A percentile compares a stretch with the other conserved stretches of the same genome.
These are phyloP conservation scores for Debaryomyces robertsiae DNA, from an alignment of 1,139 yeast species.

Conservation along the genomic window DNA sequence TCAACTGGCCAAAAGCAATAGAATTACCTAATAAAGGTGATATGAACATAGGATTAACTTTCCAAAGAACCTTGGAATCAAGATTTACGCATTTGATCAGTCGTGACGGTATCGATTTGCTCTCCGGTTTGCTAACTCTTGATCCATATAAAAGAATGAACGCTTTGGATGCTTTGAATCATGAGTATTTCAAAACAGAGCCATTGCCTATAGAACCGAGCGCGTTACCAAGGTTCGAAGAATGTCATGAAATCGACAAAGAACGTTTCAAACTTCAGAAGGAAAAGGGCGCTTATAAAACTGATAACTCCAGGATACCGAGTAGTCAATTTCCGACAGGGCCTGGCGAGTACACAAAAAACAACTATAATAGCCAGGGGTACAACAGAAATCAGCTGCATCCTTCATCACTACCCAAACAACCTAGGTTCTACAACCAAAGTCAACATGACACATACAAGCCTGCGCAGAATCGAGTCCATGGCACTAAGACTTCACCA, in stretches of 20 bases:
- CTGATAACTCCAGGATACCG: not conserved
- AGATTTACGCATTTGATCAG: constrained; percentile 39
- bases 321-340: constrained; percentile 3
- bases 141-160: constrained; percentile 76
- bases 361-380: not conserved
- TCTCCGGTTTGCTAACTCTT: constrained; percentile 57
- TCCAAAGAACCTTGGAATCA: constrained; percentile 56
- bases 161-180: constrained; percentile 75
- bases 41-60: constrained; percentile 45
- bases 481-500: not conserved
- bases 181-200: constrained; percentile 62
- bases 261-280: constrained; percentile 52
- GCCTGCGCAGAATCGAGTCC: too few species aligned
- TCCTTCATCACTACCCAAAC: constrained; percentile 1
- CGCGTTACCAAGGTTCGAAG: constrained; percentile 73
- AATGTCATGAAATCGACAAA: constrained; percentile 86
- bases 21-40: constrained; percentile 61
- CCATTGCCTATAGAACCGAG: constrained; percentile 63
- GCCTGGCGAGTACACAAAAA: constrained; percentile 3
- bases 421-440: constrained; percentile 6
- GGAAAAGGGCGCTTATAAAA: constrained; percentile 10
- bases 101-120: constrained; percentile 42
- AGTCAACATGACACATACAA: not conserved
- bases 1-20: constrained; percentile 66
- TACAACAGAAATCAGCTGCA: not conserved